Base-by-base conservation (phyloP, 2,329 filamentous ascomycete species). In the Amphichorda felina region DNA sequence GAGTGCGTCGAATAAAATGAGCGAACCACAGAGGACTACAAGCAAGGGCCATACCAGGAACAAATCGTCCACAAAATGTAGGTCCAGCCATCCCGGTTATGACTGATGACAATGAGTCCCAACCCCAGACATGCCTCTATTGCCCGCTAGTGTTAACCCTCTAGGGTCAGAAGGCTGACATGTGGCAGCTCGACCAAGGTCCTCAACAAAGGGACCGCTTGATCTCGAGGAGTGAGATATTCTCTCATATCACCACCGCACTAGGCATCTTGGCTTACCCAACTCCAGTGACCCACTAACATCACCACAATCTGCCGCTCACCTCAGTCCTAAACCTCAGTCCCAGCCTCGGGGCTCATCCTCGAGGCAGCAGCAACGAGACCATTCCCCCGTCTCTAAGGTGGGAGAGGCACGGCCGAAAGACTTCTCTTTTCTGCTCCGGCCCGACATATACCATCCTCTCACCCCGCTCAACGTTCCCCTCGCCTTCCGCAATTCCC, bases 401-500 rank as follows among this genome's bases (percentile, higher is more conserved):
- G 34, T 58, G 13, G 54, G 51, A 11, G 53, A 59, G 29, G 33
- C 40, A 2, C 46, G 46, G 3, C 45, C 50, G 31, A 82, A 83
- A 48, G 81, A 94, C 60, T 82, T 94, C 45, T 75, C 79, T 14
- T 89, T 82, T 54, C 75, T 95, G 31, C 72, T 91, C 9, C 75
- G 79, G 15, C 79, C 84, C 3, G 75, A 85, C 43, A 80, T 88
- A 38, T 95, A 89, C 62, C 88, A 94, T 51, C 76, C 81, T 2
- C 66, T 95, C 17, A 78, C 81, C 1, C 71, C 70, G 13, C 67
- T 75, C 30, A 66, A 69, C 41, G 57, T 78, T 10, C 74, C 76
- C 0, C 49, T 63, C 0, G 60, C 85, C 3, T 89, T 94, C 54
- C 75, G 83, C 41, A 72, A 73, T 43, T 72, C 83, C 0, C 56